phyloP scores from a whole-genome alignment of 2,329 filamentous ascomycete species.

The Spiromastix sp. region DNA sequence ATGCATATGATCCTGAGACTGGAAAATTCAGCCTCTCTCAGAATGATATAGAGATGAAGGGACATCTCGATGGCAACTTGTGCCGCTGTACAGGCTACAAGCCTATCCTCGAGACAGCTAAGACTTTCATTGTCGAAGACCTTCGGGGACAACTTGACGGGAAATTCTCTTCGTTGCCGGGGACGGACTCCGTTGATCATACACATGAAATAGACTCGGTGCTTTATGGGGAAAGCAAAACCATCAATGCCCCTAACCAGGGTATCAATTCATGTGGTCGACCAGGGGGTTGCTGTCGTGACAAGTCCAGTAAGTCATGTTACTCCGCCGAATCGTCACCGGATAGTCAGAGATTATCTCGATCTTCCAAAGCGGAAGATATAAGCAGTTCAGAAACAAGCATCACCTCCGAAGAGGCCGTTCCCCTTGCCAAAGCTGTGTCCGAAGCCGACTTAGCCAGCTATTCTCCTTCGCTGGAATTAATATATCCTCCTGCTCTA shows the following conservation, averaged over 20 bases:
- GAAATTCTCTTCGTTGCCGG: constrained; percentile 38
- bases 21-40: constrained; percentile 64
- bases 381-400: constrained; percentile 4
- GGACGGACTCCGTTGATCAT: constrained; percentile 43
- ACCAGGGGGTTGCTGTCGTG: constrained; percentile 18
- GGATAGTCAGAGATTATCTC: too few species aligned
- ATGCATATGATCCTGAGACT: constrained; percentile 69
- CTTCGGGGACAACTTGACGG: constrained; percentile 37
- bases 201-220: constrained; percentile 44
- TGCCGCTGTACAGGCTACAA: constrained; percentile 83
- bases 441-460: constrained; percentile 78
- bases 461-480: constrained; percentile 74
- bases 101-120: constrained; percentile 75
- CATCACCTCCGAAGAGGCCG: constrained; percentile 1
- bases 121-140: constrained; percentile 55
- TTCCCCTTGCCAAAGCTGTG: constrained; percentile 41
- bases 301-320: constrained; percentile 9
- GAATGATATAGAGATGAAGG: constrained; percentile 59
- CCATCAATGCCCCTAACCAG: not conserved
- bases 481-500: constrained; percentile 75
- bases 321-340: constrained; percentile 6
- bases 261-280: constrained; percentile 15
- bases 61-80: constrained; percentile 81
- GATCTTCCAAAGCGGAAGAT: constrained; percentile 1
- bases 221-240: constrained; percentile 19